Conservation (phyloP, 1,139 yeast species). For the Debaryomycetaceae sp. region DNA sequence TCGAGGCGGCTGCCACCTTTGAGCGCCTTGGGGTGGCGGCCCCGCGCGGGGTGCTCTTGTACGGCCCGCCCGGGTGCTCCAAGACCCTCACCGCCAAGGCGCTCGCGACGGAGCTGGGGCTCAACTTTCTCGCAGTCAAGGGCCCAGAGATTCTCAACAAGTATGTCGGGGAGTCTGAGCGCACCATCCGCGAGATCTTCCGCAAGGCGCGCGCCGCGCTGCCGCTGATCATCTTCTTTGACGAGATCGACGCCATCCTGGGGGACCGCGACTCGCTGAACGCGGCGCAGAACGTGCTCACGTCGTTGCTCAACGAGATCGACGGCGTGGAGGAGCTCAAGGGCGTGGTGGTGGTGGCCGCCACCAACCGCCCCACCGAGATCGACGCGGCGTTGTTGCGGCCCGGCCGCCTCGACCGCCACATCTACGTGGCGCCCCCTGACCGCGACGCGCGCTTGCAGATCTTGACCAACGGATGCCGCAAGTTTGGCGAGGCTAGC, state of each 20-base stretch:
- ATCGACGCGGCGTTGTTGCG: constrained; percentile 88
- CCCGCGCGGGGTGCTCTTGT: constrained; percentile 84
- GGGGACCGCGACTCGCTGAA: constrained; percentile 66
- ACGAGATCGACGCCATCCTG: constrained; percentile 91
- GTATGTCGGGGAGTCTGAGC: constrained; percentile 91
- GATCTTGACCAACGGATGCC: constrained; percentile 65
- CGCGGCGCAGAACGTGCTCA: constrained; percentile 81
- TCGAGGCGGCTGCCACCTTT: constrained; percentile 79
- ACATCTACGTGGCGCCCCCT: constrained; percentile 90
- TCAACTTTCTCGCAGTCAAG: constrained; percentile 87
- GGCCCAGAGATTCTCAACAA: constrained; percentile 95
- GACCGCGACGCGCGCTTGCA: constrained; percentile 73
- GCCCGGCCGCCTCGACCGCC: constrained; percentile 92
- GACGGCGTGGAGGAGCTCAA: constrained; percentile 94
- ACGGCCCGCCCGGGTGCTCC: constrained; percentile 98
- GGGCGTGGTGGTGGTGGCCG: constrained; percentile 91
- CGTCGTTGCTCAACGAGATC: constrained; percentile 85
- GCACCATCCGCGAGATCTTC: constrained; percentile 83
- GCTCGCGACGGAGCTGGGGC: constrained; percentile 88
- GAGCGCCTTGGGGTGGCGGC: constrained; percentile 74
- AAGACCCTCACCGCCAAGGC: constrained; percentile 94
- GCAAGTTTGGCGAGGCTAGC: constrained; percentile 46
- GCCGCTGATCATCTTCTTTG: constrained; percentile 89
- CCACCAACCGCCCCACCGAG: constrained; percentile 90
- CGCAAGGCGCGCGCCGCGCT: constrained; percentile 90